Evolutionary conservation across 331 rosid genomes (phyloP).

Genomic region (Quercus phellos): DNA sequence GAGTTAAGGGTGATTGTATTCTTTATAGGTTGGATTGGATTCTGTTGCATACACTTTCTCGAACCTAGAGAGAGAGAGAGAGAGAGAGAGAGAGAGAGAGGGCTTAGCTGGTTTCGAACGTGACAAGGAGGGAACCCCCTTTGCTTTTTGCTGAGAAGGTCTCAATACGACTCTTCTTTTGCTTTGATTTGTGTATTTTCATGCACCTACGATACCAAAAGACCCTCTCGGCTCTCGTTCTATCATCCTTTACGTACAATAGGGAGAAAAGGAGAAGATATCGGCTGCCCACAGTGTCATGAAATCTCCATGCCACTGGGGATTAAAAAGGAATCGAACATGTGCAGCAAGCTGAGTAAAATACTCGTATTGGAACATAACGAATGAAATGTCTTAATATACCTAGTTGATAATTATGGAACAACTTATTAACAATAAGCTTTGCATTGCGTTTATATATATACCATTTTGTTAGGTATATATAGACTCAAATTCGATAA

Average conservation of each 20-base stretch:
- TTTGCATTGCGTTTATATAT: too few species aligned
- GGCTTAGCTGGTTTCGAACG: constrained; percentile 57
- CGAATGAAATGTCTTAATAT: background rate
- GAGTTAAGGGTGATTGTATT: constrained; percentile 53
- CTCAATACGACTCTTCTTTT: constrained; percentile 50
- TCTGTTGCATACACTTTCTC: constrained; percentile 55
- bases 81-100: constrained; percentile 30
- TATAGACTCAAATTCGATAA: too few species aligned
- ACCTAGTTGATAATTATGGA: too few species aligned
- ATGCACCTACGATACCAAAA: constrained; percentile 58
- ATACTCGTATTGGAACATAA: background rate
- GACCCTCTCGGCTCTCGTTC: constrained; percentile 29
- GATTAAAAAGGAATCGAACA: constrained; percentile 1
- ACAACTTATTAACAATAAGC: too few species aligned
- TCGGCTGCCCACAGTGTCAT: constrained; percentile 21
- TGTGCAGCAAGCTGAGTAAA: background rate
- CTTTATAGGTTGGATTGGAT: constrained; percentile 81
- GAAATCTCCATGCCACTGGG: constrained; percentile 14
- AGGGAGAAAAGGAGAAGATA: constrained; percentile 32
- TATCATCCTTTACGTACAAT: constrained; percentile 54
- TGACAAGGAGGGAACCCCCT: constrained; percentile 52
- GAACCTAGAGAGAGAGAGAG: constrained; percentile 24
- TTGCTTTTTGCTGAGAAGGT: constrained; percentile 72
- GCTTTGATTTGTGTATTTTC: constrained; percentile 77
- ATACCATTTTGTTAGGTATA: too few species aligned